Base-by-base conservation (phyloP, 1,284 basidiomycete genomes). In the Meira nashicola region DNA sequence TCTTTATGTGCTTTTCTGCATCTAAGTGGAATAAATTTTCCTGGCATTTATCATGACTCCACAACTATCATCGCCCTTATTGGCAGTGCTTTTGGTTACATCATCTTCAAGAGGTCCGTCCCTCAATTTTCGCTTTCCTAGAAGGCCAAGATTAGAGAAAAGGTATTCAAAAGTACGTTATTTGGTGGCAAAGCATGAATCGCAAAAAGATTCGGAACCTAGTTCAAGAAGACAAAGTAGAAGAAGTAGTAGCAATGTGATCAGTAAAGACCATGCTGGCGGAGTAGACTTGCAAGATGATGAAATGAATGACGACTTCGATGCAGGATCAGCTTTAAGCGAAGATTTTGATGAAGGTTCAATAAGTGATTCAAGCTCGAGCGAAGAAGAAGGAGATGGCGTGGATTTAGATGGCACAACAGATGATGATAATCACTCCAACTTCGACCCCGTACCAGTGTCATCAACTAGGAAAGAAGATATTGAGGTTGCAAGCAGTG, bases 61-160 rank as follows among this genome's bases (percentile, higher is more conserved):
- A 23, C 46, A 25, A 3, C 6, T 23, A 5, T 41, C 59, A 12
- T 61, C 64, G 8, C 64, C 72, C 12, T 57, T 78, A 15, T 60
- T 78, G 1, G 76, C 74, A 14, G 62, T 78, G 21, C 68, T 78
- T 54, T 65, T 78, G 19, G 73, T 71, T 2, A 67, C 69, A 1
- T 68, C 67, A 17, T 72, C 74, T 11, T 67, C 69, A 19, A 60
- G 74, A 14, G 74, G 73, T 8, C 61, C 72, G 1, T 64, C 71
- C 39, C 60, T 78, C 43, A 69, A 68, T 41, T 78, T 78, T 49
- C 73, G 70, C 23, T 78, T 66, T 66, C 76, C 76, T 12, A 70
- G 69, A 48, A 58, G 65, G 21, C 74, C 74, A 11, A 62, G 57
- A 21, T 51, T 73, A 25, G 65, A 67, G 55, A 70, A 69, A 28